Base-by-base conservation (phyloP, 2,329 filamentous ascomycete genomes). In the Rugonectria rugulosa region DNA sequence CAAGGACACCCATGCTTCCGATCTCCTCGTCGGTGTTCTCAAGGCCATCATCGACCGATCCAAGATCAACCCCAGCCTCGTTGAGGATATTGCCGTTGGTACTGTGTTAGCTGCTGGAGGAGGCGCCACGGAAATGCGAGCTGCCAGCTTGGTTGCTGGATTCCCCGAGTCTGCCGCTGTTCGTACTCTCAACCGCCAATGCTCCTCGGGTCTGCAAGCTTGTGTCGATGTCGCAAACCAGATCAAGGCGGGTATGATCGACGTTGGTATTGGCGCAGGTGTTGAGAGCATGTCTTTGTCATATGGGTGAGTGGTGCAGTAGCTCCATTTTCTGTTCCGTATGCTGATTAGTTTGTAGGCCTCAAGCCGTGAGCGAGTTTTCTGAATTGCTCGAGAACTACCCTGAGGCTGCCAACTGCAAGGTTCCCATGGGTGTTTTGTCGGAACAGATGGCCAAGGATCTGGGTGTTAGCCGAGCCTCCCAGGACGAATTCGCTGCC, bases 381-480 rank as follows among this genome's bases (percentile, higher is more conserved):
- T 95, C 91, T 24, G 91, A 96, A 44, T 84, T 91, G 48, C 87
- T 98, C 61, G 91, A 97, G 72, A 84, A 80, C 68, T 84, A 94
- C 80, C 83, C 86, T 62, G 89, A 95, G 72, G 85, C 93, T 20
- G 90, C 90, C 69, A 96, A 97, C 84, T 99, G 95, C 87, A 97
- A 96, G 80, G 94, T 98, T 3, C 88, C 92, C 73, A 98, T 98
- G 95, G 94, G 94, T 67, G 85, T 92, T 10, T 82, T 98, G 44
- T 97, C 92, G 23, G 95, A 99, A 78, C 77, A 94, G 70, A 97
- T 98, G 94, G 95, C 94, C 65, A 90, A 92, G 77, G 92, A 92
- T 73, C 86, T 89, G 68, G 81, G 83, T 56, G 85, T 98, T 70
- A 70, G 79, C 53, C 89, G 95, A 59, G 77, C 81, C 10, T 79